Evolutionary conservation across 2,329 filamentous ascomycete species (phyloP).

Genomic region (Harringtonia lauricola): DNA sequence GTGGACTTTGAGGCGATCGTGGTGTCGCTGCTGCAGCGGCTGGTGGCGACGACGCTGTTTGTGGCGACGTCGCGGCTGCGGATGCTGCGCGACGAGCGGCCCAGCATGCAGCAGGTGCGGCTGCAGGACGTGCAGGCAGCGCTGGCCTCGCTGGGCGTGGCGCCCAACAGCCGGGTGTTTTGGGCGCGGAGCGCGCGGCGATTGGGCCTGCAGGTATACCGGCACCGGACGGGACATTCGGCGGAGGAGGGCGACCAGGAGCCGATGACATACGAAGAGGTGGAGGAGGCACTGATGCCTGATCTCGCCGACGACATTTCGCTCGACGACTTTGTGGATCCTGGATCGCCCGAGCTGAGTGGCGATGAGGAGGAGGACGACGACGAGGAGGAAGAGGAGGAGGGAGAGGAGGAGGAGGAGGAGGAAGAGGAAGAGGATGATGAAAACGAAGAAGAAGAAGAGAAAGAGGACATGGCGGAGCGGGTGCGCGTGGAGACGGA

Average conservation of each 20-base stretch:
- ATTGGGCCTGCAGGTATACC: conserved; percentile 35
- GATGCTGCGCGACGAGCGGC: conserved; percentile 26
- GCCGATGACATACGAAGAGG: conserved; percentile 7
- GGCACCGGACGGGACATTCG: too few species aligned
- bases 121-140: conserved; percentile 39
- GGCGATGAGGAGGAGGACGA: background rate
- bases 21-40: conserved; percentile 54
- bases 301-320: background rate
- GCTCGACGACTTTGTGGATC: background rate
- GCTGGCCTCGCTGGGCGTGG: conserved; percentile 32
- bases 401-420: background rate
- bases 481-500: conserved; percentile 22
- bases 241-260: conserved; percentile 15
- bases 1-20: conserved; percentile 62
- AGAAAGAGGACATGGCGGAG: background rate
- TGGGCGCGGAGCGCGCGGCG: conserved; percentile 39
- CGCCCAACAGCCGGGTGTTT: conserved; percentile 24
- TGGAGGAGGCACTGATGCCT: conserved; percentile 2
- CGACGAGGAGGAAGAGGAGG: background rate
- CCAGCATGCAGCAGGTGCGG: conserved; percentile 21
- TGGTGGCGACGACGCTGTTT: conserved; percentile 58
- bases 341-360: background rate
- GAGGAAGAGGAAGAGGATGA: background rate
- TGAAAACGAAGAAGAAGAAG: background rate
- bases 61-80: conserved; percentile 60